These are phyloP conservation scores for Begonia fuchsioides DNA, from an alignment of 306 rosid species.

Conservation along the genomic window DNA sequence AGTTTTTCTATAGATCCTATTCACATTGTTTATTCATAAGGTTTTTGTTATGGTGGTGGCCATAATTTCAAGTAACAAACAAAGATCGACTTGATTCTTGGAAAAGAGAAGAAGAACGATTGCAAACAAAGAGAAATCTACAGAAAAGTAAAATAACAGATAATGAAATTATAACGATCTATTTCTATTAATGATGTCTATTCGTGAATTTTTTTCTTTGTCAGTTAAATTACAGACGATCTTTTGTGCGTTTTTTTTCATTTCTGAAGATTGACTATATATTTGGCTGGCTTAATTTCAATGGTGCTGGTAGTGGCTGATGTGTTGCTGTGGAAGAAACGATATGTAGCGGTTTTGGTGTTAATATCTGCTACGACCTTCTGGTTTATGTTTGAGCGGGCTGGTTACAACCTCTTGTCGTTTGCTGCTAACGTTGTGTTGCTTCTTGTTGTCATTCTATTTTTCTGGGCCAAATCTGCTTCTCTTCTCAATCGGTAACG, in stretches of 20 bases:
- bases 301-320: constrained; percentile 52
- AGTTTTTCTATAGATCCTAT: too few species aligned
- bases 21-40: too few species aligned
- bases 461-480: constrained; percentile 95
- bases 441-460: constrained; percentile 74
- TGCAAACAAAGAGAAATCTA: too few species aligned
- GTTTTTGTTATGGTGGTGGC: too few species aligned
- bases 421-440: constrained; percentile 76
- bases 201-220: not conserved
- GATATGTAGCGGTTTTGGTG: constrained; percentile 45
- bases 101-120: too few species aligned
- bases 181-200: too few species aligned
- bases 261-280: not conserved
- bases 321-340: constrained; percentile 78
- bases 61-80: too few species aligned
- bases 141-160: too few species aligned
- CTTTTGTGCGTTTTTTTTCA: not conserved
- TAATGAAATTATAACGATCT: too few species aligned
- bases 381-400: constrained; percentile 80
- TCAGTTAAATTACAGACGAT: not conserved
- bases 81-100: too few species aligned
- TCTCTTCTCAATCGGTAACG: constrained; percentile 79
- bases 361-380: constrained; percentile 46
- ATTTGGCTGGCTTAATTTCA: not conserved
- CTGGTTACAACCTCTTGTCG: constrained; percentile 69